Evolutionary conservation across 371 early-diverging fungal genomes (phyloP).

Genomic region (Mortierella sp.): DNA sequence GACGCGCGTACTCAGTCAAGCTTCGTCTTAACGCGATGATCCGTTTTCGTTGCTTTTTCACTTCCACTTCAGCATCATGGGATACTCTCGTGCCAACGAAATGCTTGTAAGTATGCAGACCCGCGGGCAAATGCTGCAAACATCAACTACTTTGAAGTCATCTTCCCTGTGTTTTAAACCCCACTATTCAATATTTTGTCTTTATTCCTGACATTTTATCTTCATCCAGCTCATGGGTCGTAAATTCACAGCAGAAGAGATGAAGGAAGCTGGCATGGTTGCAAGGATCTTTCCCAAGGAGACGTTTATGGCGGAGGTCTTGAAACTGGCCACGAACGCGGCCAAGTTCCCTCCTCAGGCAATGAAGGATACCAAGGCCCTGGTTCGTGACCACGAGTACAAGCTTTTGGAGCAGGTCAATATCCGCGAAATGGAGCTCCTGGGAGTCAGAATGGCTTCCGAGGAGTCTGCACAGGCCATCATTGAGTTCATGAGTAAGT

Average conservation of each 20-base stretch:
- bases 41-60: background rate
- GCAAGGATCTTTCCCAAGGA: slow-evolving; percentile 65
- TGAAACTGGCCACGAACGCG: slow-evolving; percentile 61
- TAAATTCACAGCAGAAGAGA: slow-evolving; percentile 65
- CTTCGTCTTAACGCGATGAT: background rate
- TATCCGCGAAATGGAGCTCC: slow-evolving; percentile 59
- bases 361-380: slow-evolving; percentile 65
- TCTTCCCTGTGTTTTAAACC: background rate
- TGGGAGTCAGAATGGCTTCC: slow-evolving; percentile 53
- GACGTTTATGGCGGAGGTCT: slow-evolving; percentile 61
- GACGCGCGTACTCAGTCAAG: background rate
- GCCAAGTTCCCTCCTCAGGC: slow-evolving; percentile 67
- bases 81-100: slow-evolving; percentile 69
- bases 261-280: slow-evolving; percentile 61
- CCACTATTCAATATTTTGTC: background rate
- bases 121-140: background rate
- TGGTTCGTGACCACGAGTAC: slow-evolving; percentile 63
- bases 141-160: too few species aligned
- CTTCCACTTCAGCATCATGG: slow-evolving; percentile 60
- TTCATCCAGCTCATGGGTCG: slow-evolving; percentile 63
- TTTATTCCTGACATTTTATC: background rate
- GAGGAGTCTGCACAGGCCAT: slow-evolving; percentile 51
- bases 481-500: slow-evolving; percentile 54
- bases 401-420: slow-evolving; percentile 60
- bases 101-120: slow-evolving; percentile 60